Evolutionary conservation across 345 rosid genomes (phyloP), one percentile per base, ranked within the genome.

Genomic region (Murraya paniculata): DNA sequence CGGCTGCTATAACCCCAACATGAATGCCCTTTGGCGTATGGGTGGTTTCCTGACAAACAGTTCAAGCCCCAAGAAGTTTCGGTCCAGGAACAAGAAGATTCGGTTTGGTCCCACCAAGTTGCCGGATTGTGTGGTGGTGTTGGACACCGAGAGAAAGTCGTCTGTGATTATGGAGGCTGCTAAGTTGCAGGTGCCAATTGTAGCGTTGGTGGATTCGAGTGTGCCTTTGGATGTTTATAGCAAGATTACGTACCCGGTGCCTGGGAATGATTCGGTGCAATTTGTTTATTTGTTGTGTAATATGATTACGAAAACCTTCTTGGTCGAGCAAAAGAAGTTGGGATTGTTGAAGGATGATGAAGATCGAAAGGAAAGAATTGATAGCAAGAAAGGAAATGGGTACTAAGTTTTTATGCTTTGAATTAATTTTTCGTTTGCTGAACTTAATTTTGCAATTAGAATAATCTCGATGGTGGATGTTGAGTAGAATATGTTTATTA

Each of bases 201-300:
- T 96, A 73, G 95, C 94, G 8, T 81, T 96, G 68, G 98, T 96
- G 5, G 97, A 92, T 81, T 89, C 99, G 2, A 90, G 82, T 72
- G 88, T 90, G 88, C 99, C 98, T 1, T 88, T 85, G 94, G 97
- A 96, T 74, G 84, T 70, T 19, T 96, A 82, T 69, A 86, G 85
- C 89, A 90, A 81, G 87, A 84, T 96, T 75, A 87, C 98, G 0
- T 96, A 96, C 73, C 99, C 99, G 0, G 87, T 96, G 55, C 99
- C 99, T 0, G 98, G 93, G 19, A 92, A 92, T 82, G 97, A 96
- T 65, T 92, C 99, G 0, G 97, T 90, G 13, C 90, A 96, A 90
- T 96, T 96, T 72, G 98, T 96, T 53, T 96, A 96, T 81, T 85
- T 96, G 90, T 90, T 94, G 71, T 94, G 98, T 73, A 96, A 96